Percentiles rank a stretch among this genome's conserved stretches.
phyloP scores from a whole-genome alignment of 179 eudicot genomes.

The Beta lomatogona region DNA sequence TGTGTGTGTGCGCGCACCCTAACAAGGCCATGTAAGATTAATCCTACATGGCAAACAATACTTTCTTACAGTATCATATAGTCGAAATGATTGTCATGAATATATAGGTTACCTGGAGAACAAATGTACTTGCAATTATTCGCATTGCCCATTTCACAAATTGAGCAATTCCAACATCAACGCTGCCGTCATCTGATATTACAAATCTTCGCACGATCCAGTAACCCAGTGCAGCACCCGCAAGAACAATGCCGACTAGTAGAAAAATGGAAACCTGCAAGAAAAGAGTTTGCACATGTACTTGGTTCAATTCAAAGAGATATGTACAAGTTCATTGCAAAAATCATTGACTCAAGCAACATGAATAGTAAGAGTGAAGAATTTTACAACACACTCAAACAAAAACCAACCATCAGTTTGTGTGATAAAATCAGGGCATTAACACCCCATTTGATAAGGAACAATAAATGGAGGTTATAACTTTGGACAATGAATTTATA shows the following conservation, averaged over 20 bases:
- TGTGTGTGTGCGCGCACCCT: not conserved
- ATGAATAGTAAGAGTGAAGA: not conserved
- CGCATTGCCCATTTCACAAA: slow-evolving; percentile 95
- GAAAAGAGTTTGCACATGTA: not conserved
- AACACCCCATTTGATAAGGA: not conserved
- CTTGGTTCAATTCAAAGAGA: not conserved
- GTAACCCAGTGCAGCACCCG: slow-evolving; percentile 90
- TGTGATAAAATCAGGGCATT: not conserved
- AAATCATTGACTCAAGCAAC: not conserved
- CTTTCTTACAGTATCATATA: not conserved
- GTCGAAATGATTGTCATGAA: slow-evolving; percentile 1
- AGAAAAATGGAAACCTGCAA: slow-evolving; percentile 70
- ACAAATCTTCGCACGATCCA: slow-evolving; percentile 84
- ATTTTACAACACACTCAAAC: not conserved
- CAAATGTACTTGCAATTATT: slow-evolving; percentile 66
- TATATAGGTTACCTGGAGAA: slow-evolving; percentile 56
- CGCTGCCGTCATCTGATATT: slow-evolving; percentile 80
- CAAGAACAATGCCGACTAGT: slow-evolving; percentile 57
- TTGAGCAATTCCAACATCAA: slow-evolving; percentile 81
- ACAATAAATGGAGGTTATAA: no score
- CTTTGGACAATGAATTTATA: no score
- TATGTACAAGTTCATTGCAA: not conserved
- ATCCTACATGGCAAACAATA: not conserved
- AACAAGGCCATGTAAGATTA: not conserved
- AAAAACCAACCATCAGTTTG: not conserved